Evolutionary conservation across 1,139 yeast genomes (phyloP).

Genomic region (Zygoascus hellenicus): DNA sequence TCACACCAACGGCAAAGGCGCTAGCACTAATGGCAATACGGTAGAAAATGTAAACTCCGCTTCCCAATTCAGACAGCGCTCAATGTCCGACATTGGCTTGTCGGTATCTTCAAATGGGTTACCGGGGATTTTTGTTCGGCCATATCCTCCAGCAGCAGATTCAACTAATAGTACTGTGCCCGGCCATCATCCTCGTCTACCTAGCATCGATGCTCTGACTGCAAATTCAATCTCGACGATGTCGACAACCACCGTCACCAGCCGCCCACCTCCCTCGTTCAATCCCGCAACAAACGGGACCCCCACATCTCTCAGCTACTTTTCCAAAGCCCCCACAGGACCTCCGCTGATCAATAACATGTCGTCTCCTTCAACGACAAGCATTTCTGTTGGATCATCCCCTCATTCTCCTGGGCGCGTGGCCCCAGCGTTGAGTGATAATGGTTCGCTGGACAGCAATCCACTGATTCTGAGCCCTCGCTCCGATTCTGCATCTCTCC

Average conservation of each 20-base stretch:
- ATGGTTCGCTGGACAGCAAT: constrained; percentile 3
- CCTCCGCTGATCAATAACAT: neutral
- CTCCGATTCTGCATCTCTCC: neutral
- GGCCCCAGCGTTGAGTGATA: neutral
- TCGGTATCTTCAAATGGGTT: neutral
- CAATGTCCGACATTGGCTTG: constrained; percentile 6
- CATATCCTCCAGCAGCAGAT: neutral
- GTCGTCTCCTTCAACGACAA: constrained; percentile 1
- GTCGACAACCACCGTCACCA: no score
- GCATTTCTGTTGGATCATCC: neutral
- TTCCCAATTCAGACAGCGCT: constrained; percentile 1
- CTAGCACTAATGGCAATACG: no score
- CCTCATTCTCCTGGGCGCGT: neutral
- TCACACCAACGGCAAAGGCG: no score
- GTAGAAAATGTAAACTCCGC: neutral
- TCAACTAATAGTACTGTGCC: neutral
- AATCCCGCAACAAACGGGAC: neutral
- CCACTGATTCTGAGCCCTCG: constrained; percentile 2
- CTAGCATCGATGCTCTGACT: constrained; percentile 27
- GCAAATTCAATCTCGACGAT: constrained; percentile 7
- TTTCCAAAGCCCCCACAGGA: constrained; percentile 11
- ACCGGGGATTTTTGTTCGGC: constrained; percentile 1
- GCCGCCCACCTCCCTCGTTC: no score
- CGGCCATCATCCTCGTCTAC: constrained; percentile 20
- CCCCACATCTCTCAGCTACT: constrained; percentile 2